Evolutionary conservation across 2,329 filamentous ascomycete species (phyloP), one percentile per base, ranked within the genome.

Genomic region (Achaetomium macrosporum): DNA sequence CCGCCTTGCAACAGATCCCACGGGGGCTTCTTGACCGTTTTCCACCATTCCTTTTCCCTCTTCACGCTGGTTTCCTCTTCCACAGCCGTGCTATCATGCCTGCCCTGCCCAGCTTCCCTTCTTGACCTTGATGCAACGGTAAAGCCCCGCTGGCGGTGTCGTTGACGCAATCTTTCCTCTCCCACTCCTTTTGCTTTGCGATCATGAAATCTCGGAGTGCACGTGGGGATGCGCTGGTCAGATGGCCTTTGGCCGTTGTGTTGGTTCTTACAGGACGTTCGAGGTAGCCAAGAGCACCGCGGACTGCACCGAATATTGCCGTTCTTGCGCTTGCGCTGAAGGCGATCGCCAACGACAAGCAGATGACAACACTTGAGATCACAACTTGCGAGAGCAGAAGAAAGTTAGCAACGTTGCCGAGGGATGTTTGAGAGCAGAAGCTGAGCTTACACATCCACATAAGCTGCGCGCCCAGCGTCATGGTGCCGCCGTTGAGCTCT

Each of bases 181-280:
- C 57, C 50, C 57, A 58, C 17, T 61, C 59, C 40, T 54, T 56
- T 35, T 55, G 57, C 49, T 59, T 61, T 7, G 54, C 50, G 13
- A 61, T 50, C 59, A 61, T 61, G 25, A 61, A 61, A 33, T 61
- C 53, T 16, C 56, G 45, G 15, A 61, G 41, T 2, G 59, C 53
- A 1, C 50, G 51, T 10, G 59, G 53, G 11, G 59, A 58, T 12
- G 59, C 57, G 15, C 47, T 43, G 8, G 39, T 42, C 17, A 61
- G 50, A 10, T 59, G 47, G 19, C 42, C 25, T 25, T 7, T 25
- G 46, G 3, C 30, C 31, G 20, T 39, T 42, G 6, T 35, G 11
- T 42, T 51, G 10, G 39, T 36, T 19, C 43, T 40, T 9, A 49
- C 35, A 1, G 35, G 43, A 15, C 52, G 49, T 3, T 30, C 13